Conservation (phyloP, 805 yeast species). For the Debaryomyces prosopidis region DNA sequence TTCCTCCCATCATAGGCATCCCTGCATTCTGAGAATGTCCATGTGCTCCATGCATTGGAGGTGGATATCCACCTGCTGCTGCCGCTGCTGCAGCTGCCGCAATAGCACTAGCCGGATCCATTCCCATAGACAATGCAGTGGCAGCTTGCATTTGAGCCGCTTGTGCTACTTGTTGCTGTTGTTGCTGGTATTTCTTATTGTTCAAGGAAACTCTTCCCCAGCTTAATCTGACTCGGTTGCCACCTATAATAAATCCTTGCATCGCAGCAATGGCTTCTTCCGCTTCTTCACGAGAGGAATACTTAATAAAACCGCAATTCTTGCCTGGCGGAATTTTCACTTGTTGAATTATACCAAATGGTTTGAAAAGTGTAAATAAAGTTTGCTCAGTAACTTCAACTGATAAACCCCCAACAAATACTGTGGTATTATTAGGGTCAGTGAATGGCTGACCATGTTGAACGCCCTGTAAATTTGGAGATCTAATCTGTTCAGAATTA, state of each 20-base stretch:
- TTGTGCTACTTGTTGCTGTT: conserved; percentile 31
- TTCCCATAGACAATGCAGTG: conserved; percentile 38
- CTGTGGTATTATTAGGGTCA: conserved; percentile 71
- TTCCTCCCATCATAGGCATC: conserved; percentile 8
- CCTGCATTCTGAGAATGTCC: conserved; percentile 7
- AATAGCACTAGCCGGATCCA: conserved; percentile 36
- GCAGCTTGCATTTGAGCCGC: conserved; percentile 40
- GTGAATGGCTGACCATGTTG: conserved; percentile 28
- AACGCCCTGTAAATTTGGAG: conserved; percentile 7
- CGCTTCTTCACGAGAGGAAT: conserved; percentile 73
- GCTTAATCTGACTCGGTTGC: conserved; percentile 75
- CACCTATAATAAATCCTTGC: conserved; percentile 90
- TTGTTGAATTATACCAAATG: conserved; percentile 69
- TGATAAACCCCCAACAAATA: conserved; percentile 77
- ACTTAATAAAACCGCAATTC: conserved; percentile 89
- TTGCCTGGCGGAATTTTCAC: conserved; percentile 79
- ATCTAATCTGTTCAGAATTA: conserved; percentile 5
- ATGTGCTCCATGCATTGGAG: conserved; percentile 12
- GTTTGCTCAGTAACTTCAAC: conserved; percentile 62
- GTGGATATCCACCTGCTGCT: conserved; percentile 21
- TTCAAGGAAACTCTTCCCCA: conserved; percentile 70
- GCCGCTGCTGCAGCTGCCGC: conserved; percentile 28
- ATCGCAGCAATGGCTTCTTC: conserved; percentile 81
- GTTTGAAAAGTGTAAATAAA: conserved; percentile 60
- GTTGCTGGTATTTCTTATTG: conserved; percentile 34